phyloP scores from a whole-genome alignment of 2,329 filamentous ascomycete species.

The Alternaria consortialis region DNA sequence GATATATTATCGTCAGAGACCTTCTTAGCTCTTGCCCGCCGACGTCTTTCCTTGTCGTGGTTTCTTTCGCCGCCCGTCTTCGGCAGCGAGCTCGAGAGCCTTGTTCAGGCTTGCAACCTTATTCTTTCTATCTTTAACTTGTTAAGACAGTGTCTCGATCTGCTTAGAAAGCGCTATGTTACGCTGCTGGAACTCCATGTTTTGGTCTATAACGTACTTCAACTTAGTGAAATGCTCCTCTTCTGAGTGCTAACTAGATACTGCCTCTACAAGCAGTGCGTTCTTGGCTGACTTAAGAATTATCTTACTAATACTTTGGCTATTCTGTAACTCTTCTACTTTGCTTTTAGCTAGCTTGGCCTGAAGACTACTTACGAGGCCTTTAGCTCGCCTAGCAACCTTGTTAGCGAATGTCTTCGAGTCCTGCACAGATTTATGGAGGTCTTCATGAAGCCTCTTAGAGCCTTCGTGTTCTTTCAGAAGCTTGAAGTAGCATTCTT shows the following conservation, averaged over 20 bases:
- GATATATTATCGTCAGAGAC: neutral
- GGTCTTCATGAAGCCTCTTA: neutral
- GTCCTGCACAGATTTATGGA: constrained; percentile 4
- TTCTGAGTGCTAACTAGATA: constrained; percentile 7
- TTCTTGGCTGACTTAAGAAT: constrained; percentile 26
- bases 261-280: constrained; percentile 9
- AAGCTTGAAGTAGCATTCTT: constrained; percentile 14
- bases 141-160: constrained; percentile 5
- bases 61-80: constrained; percentile 18
- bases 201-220: constrained; percentile 16
- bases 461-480: constrained; percentile 8
- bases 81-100: constrained; percentile 11
- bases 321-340: constrained; percentile 3
- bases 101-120: constrained; percentile 14
- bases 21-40: constrained; percentile 2
- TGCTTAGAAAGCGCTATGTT: neutral
- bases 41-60: neutral
- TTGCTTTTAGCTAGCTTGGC: neutral
- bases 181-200: constrained; percentile 13
- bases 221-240: neutral
- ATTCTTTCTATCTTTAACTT: constrained; percentile 10
- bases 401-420: constrained; percentile 4
- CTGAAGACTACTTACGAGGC: constrained; percentile 8
- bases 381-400: constrained; percentile 11
- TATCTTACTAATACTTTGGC: constrained; percentile 20